Percentiles rank a stretch among this genome's conserved stretches.
phyloP scores from a whole-genome alignment of 2,329 filamentous ascomycete genomes.

The Fusarium nanum region DNA sequence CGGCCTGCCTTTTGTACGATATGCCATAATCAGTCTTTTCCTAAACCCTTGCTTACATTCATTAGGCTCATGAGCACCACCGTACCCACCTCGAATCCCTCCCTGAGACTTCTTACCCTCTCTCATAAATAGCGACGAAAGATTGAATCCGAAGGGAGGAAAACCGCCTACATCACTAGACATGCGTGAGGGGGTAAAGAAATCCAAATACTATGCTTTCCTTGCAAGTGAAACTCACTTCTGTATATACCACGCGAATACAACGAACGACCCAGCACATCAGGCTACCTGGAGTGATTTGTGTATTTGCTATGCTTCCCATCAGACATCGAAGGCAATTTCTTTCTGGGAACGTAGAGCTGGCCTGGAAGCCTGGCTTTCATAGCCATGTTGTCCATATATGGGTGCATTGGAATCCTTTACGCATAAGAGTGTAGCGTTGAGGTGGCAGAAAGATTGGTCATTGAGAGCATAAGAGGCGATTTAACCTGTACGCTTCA shows the following conservation, averaged over 20 bases:
- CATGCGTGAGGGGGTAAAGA: constrained; percentile 14
- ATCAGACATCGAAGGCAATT: not conserved
- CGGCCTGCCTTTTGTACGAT: constrained; percentile 87
- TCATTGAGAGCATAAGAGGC: not conserved
- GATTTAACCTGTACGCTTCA: not conserved
- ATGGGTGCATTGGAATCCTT: not conserved
- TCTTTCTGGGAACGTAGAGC: not conserved
- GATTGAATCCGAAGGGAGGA: constrained; percentile 22
- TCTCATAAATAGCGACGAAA: constrained; percentile 59
- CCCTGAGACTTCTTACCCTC: constrained; percentile 82
- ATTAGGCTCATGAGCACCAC: constrained; percentile 89
- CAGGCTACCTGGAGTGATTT: not conserved
- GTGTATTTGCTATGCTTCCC: not conserved
- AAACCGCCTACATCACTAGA: constrained; percentile 24
- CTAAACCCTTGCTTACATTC: constrained; percentile 16
- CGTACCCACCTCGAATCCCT: constrained; percentile 85
- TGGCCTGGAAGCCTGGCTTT: not conserved
- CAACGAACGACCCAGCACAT: constrained; percentile 32
- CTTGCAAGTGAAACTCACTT: constrained; percentile 20
- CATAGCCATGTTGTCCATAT: not conserved
- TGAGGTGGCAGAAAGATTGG: not conserved
- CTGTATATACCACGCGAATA: constrained; percentile 46
- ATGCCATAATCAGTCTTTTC: not conserved
- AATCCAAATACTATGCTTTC: constrained; percentile 28
- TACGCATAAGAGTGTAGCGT: not conserved